phyloP scores from a whole-genome alignment of 345 rosid species.

The Hibiscus tridactylites region DNA sequence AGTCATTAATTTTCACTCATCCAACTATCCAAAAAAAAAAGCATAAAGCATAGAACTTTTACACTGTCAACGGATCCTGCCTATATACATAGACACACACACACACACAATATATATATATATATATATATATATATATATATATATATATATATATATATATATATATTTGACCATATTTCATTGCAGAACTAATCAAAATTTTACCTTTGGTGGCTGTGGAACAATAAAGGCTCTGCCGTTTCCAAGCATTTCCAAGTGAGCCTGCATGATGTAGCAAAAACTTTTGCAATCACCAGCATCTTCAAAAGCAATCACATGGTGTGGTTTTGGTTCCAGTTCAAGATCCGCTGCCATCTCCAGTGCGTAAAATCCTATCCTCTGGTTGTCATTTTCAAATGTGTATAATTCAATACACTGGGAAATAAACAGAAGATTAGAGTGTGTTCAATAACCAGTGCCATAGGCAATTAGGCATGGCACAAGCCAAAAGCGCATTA shows the following conservation, averaged over 20 bases:
- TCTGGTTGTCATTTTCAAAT: slow-evolving; percentile 47
- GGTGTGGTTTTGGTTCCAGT: slow-evolving; percentile 74
- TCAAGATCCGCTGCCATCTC: slow-evolving; percentile 94
- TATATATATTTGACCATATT: not conserved
- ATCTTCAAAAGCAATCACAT: slow-evolving; percentile 78
- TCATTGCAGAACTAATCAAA: not conserved
- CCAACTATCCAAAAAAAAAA: too few relatives aligned
- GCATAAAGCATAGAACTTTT: too few relatives aligned
- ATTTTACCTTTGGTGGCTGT: slow-evolving; percentile 69
- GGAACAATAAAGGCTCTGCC: slow-evolving; percentile 82
- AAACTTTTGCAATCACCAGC: slow-evolving; percentile 66
- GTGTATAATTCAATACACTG: slow-evolving; percentile 86
- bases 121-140: not conserved
- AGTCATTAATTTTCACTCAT: too few relatives aligned
- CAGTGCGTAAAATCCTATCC: slow-evolving; percentile 74
- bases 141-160: not conserved
- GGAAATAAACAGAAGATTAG: slow-evolving; percentile 13
- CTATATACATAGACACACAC: not conserved
- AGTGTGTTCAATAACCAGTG: slow-evolving; percentile 3
- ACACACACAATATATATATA: not conserved
- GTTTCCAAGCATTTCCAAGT: slow-evolving; percentile 65
- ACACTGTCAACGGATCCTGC: too few relatives aligned
- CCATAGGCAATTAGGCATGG: not conserved
- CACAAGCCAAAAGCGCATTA: not conserved
- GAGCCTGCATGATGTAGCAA: slow-evolving; percentile 76